phyloP scores from a whole-genome alignment of 2,329 filamentous ascomycete genomes.

The Venturia nashicola region DNA sequence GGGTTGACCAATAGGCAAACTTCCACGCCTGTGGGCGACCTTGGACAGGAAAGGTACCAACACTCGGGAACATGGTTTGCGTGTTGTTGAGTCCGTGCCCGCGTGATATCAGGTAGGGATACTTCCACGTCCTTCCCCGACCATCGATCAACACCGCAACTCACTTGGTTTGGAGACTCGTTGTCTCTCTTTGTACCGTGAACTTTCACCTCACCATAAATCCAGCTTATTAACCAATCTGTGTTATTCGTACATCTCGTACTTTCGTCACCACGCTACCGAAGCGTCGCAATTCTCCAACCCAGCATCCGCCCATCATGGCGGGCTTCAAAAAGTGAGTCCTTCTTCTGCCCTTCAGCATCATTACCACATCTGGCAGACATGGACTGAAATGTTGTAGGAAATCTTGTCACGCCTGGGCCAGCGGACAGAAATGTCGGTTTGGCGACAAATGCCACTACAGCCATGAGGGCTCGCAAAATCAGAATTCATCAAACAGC shows the following conservation, averaged over 20 bases:
- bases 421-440: background rate
- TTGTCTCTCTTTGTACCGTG: background rate
- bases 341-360: background rate
- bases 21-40: background rate
- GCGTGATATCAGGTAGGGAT: background rate
- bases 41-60: background rate
- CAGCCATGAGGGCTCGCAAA: background rate
- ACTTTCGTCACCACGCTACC: background rate
- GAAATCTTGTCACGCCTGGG: background rate
- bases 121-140: background rate
- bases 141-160: background rate
- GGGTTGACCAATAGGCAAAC: background rate
- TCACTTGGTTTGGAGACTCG: background rate
- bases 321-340: background rate
- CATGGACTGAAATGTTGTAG: background rate
- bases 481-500: background rate
- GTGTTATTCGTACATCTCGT: background rate
- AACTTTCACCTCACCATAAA: background rate
- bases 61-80: no score
- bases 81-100: background rate
- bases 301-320: background rate
- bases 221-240: background rate
- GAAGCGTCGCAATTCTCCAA: background rate
- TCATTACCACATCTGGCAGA: background rate
- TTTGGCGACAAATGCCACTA: background rate